A percentile compares a stretch with the other conserved stretches of the same genome.
Evolutionary conservation across 2,329 filamentous ascomycete genomes (phyloP).

Genomic region (Exophiala bonariae): DNA sequence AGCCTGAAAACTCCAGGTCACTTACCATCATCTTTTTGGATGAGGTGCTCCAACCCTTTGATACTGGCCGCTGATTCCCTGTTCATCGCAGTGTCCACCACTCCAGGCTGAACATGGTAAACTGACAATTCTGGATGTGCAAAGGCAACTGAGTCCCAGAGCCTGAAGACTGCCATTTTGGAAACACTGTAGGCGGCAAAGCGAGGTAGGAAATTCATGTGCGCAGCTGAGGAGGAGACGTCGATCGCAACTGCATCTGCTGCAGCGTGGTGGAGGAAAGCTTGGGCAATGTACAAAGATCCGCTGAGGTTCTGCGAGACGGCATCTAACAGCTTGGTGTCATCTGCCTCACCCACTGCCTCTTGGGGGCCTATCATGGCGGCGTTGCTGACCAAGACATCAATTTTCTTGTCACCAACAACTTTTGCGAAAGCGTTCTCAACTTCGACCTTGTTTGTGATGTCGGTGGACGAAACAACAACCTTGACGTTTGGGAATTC

Average conservation of each 20-base stretch:
- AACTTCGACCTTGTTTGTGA: conserved; percentile 33
- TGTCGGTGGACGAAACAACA: conserved; percentile 33
- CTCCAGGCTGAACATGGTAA: conserved; percentile 46
- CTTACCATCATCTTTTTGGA: conserved; percentile 26
- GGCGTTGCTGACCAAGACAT: conserved; percentile 6
- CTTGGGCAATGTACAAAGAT: conserved; percentile 2
- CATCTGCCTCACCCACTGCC: not conserved
- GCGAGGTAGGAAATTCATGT: not conserved
- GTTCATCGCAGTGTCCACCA: conserved; percentile 13
- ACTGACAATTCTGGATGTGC: conserved; percentile 42
- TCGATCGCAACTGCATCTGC: conserved; percentile 6
- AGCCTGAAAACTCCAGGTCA: conserved; percentile 32
- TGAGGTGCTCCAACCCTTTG: conserved; percentile 30
- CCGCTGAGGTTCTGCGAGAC: conserved; percentile 5
- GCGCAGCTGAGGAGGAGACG: conserved; percentile 1
- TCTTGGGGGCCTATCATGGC: conserved; percentile 1
- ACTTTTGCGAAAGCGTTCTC: conserved; percentile 36
- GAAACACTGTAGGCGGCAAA: conserved; percentile 37
- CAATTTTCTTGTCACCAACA: not conserved
- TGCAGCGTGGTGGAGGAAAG: conserved; percentile 4
- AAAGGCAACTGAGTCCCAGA: conserved; percentile 41
- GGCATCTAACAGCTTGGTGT: not conserved
- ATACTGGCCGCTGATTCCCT: conserved; percentile 3
- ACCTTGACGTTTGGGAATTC: conserved; percentile 38
- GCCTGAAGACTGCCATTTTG: conserved; percentile 42